phyloP scores from a whole-genome alignment of 73 alveolate genomes.

The Paraurostyla sp. region DNA sequence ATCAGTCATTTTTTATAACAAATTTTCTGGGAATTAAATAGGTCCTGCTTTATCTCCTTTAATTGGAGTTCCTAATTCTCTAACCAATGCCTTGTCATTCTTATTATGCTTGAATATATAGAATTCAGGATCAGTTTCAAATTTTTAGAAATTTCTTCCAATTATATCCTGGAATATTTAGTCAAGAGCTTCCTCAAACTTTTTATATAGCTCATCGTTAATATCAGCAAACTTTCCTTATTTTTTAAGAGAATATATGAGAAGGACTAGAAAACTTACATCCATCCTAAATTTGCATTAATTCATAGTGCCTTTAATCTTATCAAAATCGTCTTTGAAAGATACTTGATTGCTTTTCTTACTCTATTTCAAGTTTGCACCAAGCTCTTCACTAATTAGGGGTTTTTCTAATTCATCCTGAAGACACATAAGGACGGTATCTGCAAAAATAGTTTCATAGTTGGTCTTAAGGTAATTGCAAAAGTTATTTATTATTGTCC shows the following conservation, averaged over 20 bases:
- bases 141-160: slow-evolving; percentile 22
- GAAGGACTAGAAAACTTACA: slow-evolving; percentile 17
- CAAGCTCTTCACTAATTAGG: neutral
- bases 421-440: slow-evolving; percentile 37
- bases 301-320: slow-evolving; percentile 17
- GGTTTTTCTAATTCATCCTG: slow-evolving; percentile 23
- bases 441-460: slow-evolving; percentile 46
- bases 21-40: neutral
- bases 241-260: neutral
- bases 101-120: slow-evolving; percentile 32
- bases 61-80: slow-evolving; percentile 44
- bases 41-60: slow-evolving; percentile 7
- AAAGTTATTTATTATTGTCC: slow-evolving; percentile 36
- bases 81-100: neutral
- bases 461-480: slow-evolving; percentile 4
- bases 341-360: neutral
- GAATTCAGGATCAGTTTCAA: slow-evolving; percentile 33
- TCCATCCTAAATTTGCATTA: slow-evolving; percentile 64
- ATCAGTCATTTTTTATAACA: neutral
- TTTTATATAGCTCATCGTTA: neutral
- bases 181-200: slow-evolving; percentile 25
- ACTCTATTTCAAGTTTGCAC: too few species aligned
- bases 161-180: neutral
- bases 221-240: neutral
- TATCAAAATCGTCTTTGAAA: slow-evolving; percentile 48